These are phyloP conservation scores for Pythium periplocum DNA, from an alignment of 352 stramenopile genomes.

Conservation along the genomic window DNA sequence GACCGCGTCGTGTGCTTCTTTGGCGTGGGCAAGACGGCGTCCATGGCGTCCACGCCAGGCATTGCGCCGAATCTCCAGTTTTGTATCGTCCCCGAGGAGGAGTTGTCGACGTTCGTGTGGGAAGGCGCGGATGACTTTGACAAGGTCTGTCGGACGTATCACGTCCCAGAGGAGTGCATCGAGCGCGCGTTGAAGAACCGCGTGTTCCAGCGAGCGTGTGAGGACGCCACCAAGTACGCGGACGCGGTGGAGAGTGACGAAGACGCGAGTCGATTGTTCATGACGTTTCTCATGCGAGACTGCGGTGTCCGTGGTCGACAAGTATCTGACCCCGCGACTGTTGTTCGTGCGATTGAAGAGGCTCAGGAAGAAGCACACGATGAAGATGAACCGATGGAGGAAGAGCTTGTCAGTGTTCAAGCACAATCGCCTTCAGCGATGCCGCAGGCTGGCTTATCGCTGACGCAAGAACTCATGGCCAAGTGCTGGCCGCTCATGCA, in stretches of 20 bases:
- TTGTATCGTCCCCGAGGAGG: constrained; percentile 37
- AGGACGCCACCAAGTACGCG: constrained; percentile 33
- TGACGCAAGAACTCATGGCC: constrained; percentile 21
- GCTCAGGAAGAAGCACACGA: too few relatives aligned
- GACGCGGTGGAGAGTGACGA: constrained; percentile 22
- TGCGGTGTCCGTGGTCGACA: too few relatives aligned
- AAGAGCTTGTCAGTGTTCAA: neutral
- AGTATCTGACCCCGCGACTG: too few relatives aligned
- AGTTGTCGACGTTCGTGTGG: constrained; percentile 25
- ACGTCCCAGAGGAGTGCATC: constrained; percentile 29
- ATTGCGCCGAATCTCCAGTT: constrained; percentile 44
- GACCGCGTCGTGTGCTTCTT: constrained; percentile 83
- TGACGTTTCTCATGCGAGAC: constrained; percentile 12
- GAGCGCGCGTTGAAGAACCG: constrained; percentile 33
- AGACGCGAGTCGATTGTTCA: constrained; percentile 19
- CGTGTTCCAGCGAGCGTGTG: constrained; percentile 45
- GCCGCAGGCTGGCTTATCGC: neutral
- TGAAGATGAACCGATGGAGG: too few relatives aligned
- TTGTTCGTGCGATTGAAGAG: too few relatives aligned
- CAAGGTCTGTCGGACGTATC: constrained; percentile 26
- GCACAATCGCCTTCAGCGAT: neutral
- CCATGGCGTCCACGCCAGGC: constrained; percentile 18
- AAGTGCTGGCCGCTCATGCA: constrained; percentile 65
- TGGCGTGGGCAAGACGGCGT: constrained; percentile 40
- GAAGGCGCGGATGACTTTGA: constrained; percentile 24